phyloP scores from a whole-genome alignment of 108 stramenopile species.

The Cylindrotheca closterium region DNA sequence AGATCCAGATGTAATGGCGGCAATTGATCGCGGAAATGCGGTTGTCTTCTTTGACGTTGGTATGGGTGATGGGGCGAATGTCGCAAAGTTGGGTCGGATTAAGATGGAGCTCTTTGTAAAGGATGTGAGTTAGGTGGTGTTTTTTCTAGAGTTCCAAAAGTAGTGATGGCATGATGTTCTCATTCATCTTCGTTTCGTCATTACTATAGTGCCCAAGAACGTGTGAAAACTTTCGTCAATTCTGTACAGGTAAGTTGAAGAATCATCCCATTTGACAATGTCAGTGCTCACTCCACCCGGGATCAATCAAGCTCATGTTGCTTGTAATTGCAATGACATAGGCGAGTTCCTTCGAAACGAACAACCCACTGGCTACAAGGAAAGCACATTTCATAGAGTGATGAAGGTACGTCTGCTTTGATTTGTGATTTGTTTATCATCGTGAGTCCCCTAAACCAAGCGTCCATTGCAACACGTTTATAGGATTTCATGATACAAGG shows the following conservation, averaged over 20 bases:
- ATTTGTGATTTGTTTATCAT: neutral
- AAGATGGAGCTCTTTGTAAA: conserved; percentile 94
- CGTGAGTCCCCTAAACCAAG: too few species aligned
- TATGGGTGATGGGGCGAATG: conserved; percentile 57
- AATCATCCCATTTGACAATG: too few species aligned
- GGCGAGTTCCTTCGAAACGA: conserved; percentile 89
- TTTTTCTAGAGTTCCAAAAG: neutral
- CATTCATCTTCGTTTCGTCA: neutral
- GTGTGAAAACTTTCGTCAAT: conserved; percentile 44
- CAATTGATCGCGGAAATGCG: conserved; percentile 75
- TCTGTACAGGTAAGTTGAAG: conserved; percentile 17
- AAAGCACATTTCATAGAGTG: conserved; percentile 91
- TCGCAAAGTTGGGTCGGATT: conserved; percentile 88
- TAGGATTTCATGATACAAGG: too few species aligned
- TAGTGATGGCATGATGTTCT: neutral
- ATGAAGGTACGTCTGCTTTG: conserved; percentile 46
- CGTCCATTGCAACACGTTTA: too few species aligned
- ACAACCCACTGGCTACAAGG: conserved; percentile 91
- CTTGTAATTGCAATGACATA: too few species aligned
- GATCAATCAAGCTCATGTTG: too few species aligned
- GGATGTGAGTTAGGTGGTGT: conserved; percentile 53
- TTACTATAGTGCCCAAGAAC: conserved; percentile 81
- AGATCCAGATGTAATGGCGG: conserved; percentile 82
- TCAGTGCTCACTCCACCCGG: too few species aligned
- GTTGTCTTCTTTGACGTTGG: conserved; percentile 87